Percentiles rank a stretch among this genome's conserved stretches.
Conservation (phyloP, 106 monocot genomes). For the Platanthera guangdongensis region DNA sequence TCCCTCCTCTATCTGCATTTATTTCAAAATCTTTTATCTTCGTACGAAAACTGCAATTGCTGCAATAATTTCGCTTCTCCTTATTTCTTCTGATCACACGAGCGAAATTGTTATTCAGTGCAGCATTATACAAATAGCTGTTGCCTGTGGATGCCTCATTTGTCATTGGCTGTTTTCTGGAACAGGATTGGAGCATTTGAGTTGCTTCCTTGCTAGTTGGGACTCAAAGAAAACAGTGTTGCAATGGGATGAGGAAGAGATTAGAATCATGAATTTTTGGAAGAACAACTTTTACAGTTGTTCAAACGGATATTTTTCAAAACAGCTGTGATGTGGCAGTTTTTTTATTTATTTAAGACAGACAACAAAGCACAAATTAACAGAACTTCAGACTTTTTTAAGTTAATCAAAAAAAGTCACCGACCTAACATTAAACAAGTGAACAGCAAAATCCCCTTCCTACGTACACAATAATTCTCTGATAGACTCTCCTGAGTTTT, state of each 20-base stretch:
- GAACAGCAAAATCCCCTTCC: too few relatives aligned
- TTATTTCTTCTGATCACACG: conserved; percentile 7
- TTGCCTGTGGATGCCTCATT: conserved; percentile 26
- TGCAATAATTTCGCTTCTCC: conserved; percentile 1
- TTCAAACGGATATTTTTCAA: too few relatives aligned
- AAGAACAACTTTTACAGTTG: too few relatives aligned
- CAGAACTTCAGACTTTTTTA: too few relatives aligned
- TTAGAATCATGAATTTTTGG: not conserved
- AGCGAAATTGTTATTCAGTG: conserved; percentile 1
- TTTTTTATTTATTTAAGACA: too few relatives aligned
- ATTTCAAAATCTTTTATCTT: conserved; percentile 34
- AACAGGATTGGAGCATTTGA: conserved; percentile 37
- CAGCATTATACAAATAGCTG: not conserved
- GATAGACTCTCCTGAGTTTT: too few relatives aligned
- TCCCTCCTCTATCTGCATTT: conserved; percentile 60
- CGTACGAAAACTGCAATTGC: conserved; percentile 10
- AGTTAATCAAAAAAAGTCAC: too few relatives aligned
- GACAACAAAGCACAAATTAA: too few relatives aligned
- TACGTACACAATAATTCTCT: too few relatives aligned
- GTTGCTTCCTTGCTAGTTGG: not conserved
- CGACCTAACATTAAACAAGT: too few relatives aligned
- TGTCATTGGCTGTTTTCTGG: conserved; percentile 2
- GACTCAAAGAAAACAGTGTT: not conserved
- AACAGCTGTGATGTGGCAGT: too few relatives aligned
- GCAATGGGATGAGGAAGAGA: not conserved